These are phyloP conservation scores for Flaveria floridana DNA, from an alignment of 140 eudicot genomes.

Conservation along the genomic window DNA sequence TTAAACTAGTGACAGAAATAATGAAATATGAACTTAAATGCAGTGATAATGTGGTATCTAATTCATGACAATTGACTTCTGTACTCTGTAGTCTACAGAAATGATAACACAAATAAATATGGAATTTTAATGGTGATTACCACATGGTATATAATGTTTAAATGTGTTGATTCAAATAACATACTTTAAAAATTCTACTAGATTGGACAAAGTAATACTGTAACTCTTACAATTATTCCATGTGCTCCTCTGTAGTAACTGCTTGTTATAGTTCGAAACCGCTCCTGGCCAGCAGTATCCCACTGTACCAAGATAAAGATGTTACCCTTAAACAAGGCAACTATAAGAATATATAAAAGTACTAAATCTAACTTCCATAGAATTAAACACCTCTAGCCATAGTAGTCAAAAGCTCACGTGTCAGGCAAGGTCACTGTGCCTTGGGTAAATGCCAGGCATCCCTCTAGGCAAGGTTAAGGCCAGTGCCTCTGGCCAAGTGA, in stretches of 20 bases:
- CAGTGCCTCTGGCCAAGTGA: neutral
- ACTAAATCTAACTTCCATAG: slow-evolving; percentile 5
- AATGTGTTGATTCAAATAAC: neutral
- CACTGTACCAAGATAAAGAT: slow-evolving; percentile 51
- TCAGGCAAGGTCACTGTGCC: neutral
- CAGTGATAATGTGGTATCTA: neutral
- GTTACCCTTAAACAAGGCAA: neutral
- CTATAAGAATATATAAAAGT: neutral
- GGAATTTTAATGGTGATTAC: neutral
- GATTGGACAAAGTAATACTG: neutral
- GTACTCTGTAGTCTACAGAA: neutral
- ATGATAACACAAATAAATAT: neutral
- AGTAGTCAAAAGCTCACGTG: neutral
- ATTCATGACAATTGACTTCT: too few species aligned
- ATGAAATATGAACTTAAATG: neutral
- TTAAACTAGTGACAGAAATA: neutral
- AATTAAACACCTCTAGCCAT: neutral
- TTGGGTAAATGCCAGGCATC: neutral
- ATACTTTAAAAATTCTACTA: neutral
- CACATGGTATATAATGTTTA: slow-evolving; percentile 1
- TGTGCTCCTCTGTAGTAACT: slow-evolving; percentile 99
- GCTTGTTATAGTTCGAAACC: slow-evolving; percentile 94
- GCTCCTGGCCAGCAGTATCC: slow-evolving; percentile 99
- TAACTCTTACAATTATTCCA: slow-evolving; percentile 79
- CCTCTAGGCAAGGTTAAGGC: neutral